These are phyloP conservation scores for Helenozyma rhizophorensis DNA, from an alignment of 805 yeast species.

Conservation along the genomic window DNA sequence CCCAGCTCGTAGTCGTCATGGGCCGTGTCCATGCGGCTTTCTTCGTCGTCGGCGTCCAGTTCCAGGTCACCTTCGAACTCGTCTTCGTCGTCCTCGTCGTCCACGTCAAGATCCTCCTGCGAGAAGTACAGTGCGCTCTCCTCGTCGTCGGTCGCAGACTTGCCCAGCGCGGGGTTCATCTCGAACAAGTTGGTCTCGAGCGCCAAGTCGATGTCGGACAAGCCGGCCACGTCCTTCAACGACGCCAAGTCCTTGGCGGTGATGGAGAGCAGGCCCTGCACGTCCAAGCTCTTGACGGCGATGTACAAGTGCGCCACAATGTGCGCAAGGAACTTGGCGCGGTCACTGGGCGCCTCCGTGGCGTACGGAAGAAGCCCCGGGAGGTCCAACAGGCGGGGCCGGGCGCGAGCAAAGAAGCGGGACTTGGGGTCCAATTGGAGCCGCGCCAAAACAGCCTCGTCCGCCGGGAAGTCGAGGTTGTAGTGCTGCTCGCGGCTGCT, in stretches of 20 bases:
- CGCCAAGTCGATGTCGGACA: slow-evolving; percentile 42
- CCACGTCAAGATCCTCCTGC: slow-evolving; percentile 13
- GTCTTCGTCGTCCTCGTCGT: slow-evolving; percentile 29
- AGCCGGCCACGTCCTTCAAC: slow-evolving; percentile 25
- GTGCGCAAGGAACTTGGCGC: slow-evolving; percentile 69
- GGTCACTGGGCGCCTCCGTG: slow-evolving; percentile 64
- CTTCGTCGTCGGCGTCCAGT: slow-evolving; percentile 38
- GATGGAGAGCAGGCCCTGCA: slow-evolving; percentile 64
- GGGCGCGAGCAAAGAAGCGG: slow-evolving; percentile 32
- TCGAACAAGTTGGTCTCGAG: slow-evolving; percentile 51
- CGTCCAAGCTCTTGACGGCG: slow-evolving; percentile 69
- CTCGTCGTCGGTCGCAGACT: slow-evolving; percentile 21
- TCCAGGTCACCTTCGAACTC: slow-evolving; percentile 39
- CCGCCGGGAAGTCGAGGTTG: slow-evolving; percentile 49
- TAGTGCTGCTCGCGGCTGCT: slow-evolving; percentile 34
- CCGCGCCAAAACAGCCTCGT: slow-evolving; percentile 23
- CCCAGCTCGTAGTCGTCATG: slow-evolving; percentile 31
- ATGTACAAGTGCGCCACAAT: slow-evolving; percentile 77
- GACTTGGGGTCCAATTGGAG: slow-evolving; percentile 32
- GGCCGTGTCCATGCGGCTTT: slow-evolving; percentile 27
- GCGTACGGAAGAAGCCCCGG: slow-evolving; percentile 64
- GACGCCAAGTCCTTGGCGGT: slow-evolving; percentile 64
- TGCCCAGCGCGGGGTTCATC: slow-evolving; percentile 18
- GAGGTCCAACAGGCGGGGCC: slow-evolving; percentile 39
- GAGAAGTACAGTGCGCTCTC: slow-evolving; percentile 17